These are phyloP conservation scores for Microdochium nivale DNA, from an alignment of 2,329 filamentous ascomycete genomes.

Conservation along the genomic window DNA sequence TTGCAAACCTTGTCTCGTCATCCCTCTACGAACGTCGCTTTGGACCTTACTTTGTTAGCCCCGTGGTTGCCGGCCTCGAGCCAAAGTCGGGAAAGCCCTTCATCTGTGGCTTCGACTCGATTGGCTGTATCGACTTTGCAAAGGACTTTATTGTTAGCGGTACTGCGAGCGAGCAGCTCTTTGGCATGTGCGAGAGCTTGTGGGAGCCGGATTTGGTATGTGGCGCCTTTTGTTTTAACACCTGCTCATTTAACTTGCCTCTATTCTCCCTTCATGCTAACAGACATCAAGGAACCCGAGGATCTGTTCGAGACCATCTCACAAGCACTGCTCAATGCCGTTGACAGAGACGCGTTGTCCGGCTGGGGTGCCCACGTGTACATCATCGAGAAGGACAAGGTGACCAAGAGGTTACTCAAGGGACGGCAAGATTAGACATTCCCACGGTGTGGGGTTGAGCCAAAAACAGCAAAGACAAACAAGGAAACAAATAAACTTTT, in stretches of 20 bases:
- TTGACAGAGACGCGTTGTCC: constrained; percentile 92
- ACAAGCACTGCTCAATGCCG: constrained; percentile 87
- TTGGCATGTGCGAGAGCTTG: constrained; percentile 95
- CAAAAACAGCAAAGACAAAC: not conserved
- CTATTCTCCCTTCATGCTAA: constrained; percentile 6
- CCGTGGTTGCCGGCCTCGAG: constrained; percentile 91
- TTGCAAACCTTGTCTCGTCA: constrained; percentile 90
- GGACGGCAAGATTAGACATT: constrained; percentile 76
- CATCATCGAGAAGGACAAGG: constrained; percentile 99
- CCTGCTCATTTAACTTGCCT: too few species aligned
- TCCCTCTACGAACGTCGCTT: constrained; percentile 93
- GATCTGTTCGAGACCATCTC: constrained; percentile 98
- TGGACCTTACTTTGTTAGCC: constrained; percentile 91
- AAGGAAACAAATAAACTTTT: not conserved
- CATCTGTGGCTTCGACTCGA: constrained; percentile 98
- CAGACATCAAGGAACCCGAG: constrained; percentile 60
- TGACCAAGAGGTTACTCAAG: constrained; percentile 97
- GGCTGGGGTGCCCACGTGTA: constrained; percentile 99
- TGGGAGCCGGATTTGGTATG: constrained; percentile 96
- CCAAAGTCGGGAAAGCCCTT: constrained; percentile 91
- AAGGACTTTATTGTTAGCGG: constrained; percentile 99
- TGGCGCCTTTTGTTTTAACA: too few species aligned
- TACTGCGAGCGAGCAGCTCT: constrained; percentile 93
- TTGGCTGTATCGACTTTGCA: constrained; percentile 98
- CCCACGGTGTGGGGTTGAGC: not conserved